A percentile compares a stretch with the other conserved stretches of the same genome.
Conservation (phyloP, 2,329 filamentous ascomycete genomes). For the Trichocomaceae sp. region DNA sequence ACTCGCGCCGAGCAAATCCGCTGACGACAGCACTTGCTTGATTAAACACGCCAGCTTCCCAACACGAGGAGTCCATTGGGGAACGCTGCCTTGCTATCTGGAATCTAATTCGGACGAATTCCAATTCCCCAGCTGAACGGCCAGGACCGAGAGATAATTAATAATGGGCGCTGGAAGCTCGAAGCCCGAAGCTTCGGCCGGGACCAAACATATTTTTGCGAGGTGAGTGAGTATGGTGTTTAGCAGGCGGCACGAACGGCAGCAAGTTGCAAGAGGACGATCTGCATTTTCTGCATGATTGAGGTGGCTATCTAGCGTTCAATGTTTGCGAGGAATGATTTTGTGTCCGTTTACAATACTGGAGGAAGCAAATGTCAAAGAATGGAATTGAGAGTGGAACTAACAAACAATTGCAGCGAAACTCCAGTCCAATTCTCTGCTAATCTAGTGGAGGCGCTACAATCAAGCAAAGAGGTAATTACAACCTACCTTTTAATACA, state of each 20-base stretch:
- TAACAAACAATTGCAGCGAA: conserved; percentile 41
- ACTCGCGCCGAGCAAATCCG: conserved; percentile 8
- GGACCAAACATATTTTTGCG: conserved; percentile 55
- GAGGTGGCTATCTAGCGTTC: neutral
- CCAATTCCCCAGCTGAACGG: neutral
- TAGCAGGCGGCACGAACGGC: neutral
- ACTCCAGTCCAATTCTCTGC: conserved; percentile 67
- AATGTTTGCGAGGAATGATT: conserved; percentile 3
- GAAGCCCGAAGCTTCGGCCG: conserved; percentile 48
- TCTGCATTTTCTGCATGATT: too few relatives aligned
- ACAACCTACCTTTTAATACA: neutral
- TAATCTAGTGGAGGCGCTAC: conserved; percentile 73
- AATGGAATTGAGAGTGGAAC: conserved; percentile 1
- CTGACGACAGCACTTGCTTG: conserved; percentile 6
- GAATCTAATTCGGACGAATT: neutral
- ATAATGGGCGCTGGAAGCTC: conserved; percentile 58
- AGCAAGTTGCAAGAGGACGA: neutral
- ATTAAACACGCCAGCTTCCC: neutral
- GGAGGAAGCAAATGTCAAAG: neutral
- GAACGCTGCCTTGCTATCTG: neutral
- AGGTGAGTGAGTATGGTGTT: conserved; percentile 43
- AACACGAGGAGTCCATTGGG: conserved; percentile 1
- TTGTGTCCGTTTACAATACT: neutral
- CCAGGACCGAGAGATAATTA: conserved; percentile 15
- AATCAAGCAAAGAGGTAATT: conserved; percentile 75